Conservation (phyloP, 345 rosid species). For the Sapria himalayana region DNA sequence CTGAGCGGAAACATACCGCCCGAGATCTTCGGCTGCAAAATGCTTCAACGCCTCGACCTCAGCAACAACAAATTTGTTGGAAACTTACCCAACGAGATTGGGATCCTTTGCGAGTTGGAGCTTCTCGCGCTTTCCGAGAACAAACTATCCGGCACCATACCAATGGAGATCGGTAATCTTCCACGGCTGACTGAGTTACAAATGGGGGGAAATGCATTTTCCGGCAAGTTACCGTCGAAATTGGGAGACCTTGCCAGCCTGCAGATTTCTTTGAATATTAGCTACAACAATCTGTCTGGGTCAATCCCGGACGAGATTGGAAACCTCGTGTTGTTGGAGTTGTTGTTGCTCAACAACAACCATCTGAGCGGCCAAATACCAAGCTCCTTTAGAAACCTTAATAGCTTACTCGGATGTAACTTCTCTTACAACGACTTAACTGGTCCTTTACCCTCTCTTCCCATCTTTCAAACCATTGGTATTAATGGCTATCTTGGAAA, state of each 20-base stretch:
- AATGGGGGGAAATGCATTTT: conserved; percentile 67
- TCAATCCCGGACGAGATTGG: conserved; percentile 54
- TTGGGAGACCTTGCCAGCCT: conserved; percentile 44
- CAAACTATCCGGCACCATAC: conserved; percentile 32
- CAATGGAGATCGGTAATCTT: conserved; percentile 36
- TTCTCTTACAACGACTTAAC: conserved; percentile 53
- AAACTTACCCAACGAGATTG: conserved; percentile 31
- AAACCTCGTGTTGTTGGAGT: conserved; percentile 38
- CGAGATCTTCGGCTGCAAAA: conserved; percentile 43
- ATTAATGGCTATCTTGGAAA: conserved; percentile 37
- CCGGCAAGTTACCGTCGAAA: conserved; percentile 38
- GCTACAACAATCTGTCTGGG: conserved; percentile 60
- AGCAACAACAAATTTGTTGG: conserved; percentile 45
- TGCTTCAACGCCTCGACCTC: conserved; percentile 81
- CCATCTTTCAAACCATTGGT: conserved; percentile 25
- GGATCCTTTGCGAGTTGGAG: conserved; percentile 59
- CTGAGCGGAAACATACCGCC: conserved; percentile 44
- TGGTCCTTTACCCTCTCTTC: conserved; percentile 44
- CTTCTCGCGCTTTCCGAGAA: conserved; percentile 71
- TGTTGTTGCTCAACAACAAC: conserved; percentile 61
- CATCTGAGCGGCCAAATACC: conserved; percentile 58
- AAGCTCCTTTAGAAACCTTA: conserved; percentile 31
- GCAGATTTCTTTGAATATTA: conserved; percentile 76
- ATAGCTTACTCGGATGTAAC: conserved; percentile 65
- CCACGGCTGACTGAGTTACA: conserved; percentile 52